phyloP scores from a whole-genome alignment of 1,139 yeast species.

The Suhomyces guaymorum region DNA sequence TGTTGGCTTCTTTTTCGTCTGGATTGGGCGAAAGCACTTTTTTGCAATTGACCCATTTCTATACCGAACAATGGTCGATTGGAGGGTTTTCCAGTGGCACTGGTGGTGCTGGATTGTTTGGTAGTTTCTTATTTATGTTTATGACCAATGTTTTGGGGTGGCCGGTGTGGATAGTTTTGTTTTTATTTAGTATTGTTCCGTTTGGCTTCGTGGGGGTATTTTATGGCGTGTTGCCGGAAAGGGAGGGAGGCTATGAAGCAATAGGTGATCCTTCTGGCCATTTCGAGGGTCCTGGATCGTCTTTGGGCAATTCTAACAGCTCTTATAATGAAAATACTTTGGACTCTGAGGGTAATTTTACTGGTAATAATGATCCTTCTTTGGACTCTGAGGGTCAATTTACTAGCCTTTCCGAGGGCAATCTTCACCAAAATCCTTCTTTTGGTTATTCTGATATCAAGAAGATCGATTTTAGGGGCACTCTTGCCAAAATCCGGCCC shows the following conservation, averaged over 20 bases:
- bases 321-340: too few species aligned
- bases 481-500: constrained; percentile 48
- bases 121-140: constrained; percentile 55
- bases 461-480: too few species aligned
- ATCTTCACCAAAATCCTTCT: too few species aligned
- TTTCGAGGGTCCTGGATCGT: neutral
- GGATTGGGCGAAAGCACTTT: constrained; percentile 92
- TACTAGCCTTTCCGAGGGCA: too few species aligned
- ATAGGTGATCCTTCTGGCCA: too few species aligned
- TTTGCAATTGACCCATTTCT: constrained; percentile 77
- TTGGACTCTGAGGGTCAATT: too few species aligned
- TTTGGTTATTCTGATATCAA: too few species aligned
- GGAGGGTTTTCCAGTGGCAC: constrained; percentile 94
- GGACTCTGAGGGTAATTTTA: too few species aligned
- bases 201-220: constrained; percentile 35
- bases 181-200: constrained; percentile 39
- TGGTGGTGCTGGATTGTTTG: constrained; percentile 90
- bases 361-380: too few species aligned
- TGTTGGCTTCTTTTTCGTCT: constrained; percentile 77
- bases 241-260: too few species aligned
- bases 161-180: constrained; percentile 31
- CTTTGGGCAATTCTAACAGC: too few species aligned
- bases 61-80: constrained; percentile 52
- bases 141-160: constrained; percentile 40
- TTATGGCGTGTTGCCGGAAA: constrained; percentile 34